Evolutionary conservation across 805 yeast species (phyloP), one percentile per base, ranked within the genome.

Genomic region (Sugiyamaella lignohabitans): DNA sequence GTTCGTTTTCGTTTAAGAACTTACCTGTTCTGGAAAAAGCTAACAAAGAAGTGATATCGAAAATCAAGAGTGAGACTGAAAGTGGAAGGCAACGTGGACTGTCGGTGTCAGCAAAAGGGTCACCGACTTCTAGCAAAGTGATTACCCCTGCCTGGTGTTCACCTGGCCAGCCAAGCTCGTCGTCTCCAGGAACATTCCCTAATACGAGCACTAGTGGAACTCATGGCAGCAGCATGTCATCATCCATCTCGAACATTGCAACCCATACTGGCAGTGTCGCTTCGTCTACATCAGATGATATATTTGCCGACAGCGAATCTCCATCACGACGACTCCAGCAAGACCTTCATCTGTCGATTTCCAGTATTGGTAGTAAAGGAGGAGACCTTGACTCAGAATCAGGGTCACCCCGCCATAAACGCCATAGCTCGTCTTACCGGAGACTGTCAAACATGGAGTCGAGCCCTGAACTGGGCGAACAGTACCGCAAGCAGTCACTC

Each of bases 1-100:
- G 99, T 0, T 82, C 93, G 3, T 93, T 93, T 64, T 82, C 86
- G 49, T 93, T 86, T 66, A 74, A 96, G 54, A 93, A 93, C 61
- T 68, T 93, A 52, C 82, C 91, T 3, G 93, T 93, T 4, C 73
- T 94, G 47, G 98, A 93, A 56, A 85, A 84, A 57, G 97, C 96
- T 5, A 93, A 93, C 60, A 87, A 87, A 59, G 97, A 89, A 65
- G 89, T 85, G 11, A 87, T 93, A 53, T 85, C 86, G 58, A 71
- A 96, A 52, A 74, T 93, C 60, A 85, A 88, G 59, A 82, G 74
- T 24, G 98, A 91, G 61, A 95, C 87, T 62, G 86, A 80, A 53
- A 80, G 78, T 55, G 70, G 53, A 2, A 50, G 55, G 11, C 42
- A 54, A 19, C 52, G 65, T 3, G 55, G 63, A n/a, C 70, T 66